These are phyloP conservation scores for Cochlearia excelsa DNA, from an alignment of 345 rosid genomes.

Conservation along the genomic window DNA sequence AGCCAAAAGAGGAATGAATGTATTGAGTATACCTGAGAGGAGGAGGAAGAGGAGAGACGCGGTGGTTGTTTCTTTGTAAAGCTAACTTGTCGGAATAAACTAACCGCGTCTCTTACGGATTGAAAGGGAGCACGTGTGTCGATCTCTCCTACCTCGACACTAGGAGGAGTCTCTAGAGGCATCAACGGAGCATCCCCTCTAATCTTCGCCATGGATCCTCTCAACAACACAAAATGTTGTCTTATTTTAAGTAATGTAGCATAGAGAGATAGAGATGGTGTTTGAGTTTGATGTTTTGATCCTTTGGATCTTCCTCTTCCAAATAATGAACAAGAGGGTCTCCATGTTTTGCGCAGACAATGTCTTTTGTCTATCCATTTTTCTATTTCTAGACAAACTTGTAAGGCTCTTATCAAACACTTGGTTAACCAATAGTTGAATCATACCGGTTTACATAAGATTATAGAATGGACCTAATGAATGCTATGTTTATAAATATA, in stretches of 20 bases:
- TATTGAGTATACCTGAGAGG: conserved; percentile 7
- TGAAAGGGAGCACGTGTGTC: conserved; percentile 84
- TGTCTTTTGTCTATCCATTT: conserved; percentile 3
- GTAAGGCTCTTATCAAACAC: too few relatives aligned
- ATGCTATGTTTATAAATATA: too few relatives aligned
- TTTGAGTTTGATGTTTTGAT: too few relatives aligned
- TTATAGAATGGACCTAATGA: neutral
- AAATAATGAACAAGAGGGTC: too few relatives aligned
- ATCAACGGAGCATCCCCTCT: conserved; percentile 26
- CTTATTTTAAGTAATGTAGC: neutral
- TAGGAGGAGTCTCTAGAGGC: conserved; percentile 18
- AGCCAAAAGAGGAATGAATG: neutral
- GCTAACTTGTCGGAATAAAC: conserved; percentile 68
- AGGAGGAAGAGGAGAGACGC: conserved; percentile 29
- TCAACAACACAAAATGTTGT: conserved; percentile 17
- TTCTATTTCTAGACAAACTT: too few relatives aligned
- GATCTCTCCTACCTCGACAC: conserved; percentile 82
- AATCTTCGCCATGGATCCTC: conserved; percentile 45
- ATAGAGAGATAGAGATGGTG: neutral
- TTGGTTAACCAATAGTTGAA: neutral
- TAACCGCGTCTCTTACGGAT: conserved; percentile 92
- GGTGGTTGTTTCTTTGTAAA: conserved; percentile 36
- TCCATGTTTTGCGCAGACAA: conserved; percentile 11
- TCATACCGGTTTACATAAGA: neutral
- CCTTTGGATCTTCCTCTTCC: too few relatives aligned